Conservation (phyloP, 257 asterid species). For the Nicotiana paniculata region DNA sequence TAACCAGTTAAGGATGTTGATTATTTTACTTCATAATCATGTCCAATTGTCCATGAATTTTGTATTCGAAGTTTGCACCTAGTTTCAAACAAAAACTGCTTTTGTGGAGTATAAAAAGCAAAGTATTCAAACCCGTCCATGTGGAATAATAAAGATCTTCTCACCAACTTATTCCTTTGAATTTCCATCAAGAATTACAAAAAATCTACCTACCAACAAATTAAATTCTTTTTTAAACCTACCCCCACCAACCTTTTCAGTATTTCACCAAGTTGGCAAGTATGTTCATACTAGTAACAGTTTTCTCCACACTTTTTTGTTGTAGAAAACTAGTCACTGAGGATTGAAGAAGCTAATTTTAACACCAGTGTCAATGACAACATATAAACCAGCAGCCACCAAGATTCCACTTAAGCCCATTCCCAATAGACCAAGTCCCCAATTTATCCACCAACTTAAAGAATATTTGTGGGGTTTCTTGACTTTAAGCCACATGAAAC, state of each 20-base stretch:
- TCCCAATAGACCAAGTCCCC: slow-evolving; percentile 65
- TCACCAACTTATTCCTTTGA: not conserved
- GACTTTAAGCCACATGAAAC: slow-evolving; percentile 86
- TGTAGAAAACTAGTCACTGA: not conserved
- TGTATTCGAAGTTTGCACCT: not conserved
- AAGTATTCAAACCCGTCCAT: not conserved
- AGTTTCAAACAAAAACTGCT: not conserved
- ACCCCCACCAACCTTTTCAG: not conserved
- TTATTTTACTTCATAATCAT: not conserved
- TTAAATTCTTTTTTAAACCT: not conserved
- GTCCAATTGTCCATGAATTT: not conserved
- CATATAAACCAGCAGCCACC: slow-evolving; percentile 58
- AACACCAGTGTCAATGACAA: slow-evolving; percentile 60
- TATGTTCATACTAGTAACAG: not conserved
- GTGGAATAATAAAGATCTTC: not conserved
- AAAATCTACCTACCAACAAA: not conserved
- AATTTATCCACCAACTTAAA: slow-evolving; percentile 57
- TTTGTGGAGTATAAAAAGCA: not conserved
- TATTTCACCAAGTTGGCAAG: not conserved
- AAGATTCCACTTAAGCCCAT: slow-evolving; percentile 48
- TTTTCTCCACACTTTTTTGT: not conserved
- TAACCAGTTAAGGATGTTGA: not conserved
- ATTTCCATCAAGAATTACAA: not conserved
- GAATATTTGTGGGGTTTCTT: slow-evolving; percentile 56
- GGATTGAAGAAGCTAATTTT: slow-evolving; percentile 51